A percentile compares a stretch with the other conserved stretches of the same genome.
Conservation (phyloP, 2,329 filamentous ascomycete species). For the Pseudogymnoascus sp. region DNA sequence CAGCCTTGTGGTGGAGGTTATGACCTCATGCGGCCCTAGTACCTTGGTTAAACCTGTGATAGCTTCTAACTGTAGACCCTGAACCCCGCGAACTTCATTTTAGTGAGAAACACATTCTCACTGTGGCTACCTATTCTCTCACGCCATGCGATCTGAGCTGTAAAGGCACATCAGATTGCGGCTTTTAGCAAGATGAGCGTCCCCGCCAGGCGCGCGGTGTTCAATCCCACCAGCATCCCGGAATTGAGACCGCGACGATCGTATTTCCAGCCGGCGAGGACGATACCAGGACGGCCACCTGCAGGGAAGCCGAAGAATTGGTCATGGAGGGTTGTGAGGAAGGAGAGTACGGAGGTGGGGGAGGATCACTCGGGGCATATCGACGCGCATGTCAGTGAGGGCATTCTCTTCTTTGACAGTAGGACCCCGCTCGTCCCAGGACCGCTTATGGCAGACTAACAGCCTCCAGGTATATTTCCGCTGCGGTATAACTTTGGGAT, state of each 20-base stretch:
- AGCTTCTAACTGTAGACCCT: neutral
- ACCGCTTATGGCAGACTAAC: neutral
- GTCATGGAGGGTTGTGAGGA: slow-evolving; percentile 24
- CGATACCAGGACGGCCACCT: slow-evolving; percentile 17
- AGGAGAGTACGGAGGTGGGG: slow-evolving; percentile 40
- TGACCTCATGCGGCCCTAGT: neutral
- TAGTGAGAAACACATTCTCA: neutral
- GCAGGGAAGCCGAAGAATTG: slow-evolving; percentile 15
- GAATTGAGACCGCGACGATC: slow-evolving; percentile 23
- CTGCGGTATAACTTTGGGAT: slow-evolving; percentile 33
- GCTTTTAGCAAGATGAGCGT: slow-evolving; percentile 14
- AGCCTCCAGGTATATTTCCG: slow-evolving; percentile 80
- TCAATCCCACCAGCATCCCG: slow-evolving; percentile 30
- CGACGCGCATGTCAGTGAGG: slow-evolving; percentile 63
- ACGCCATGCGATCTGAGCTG: neutral
- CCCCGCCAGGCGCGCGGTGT: slow-evolving; percentile 22
- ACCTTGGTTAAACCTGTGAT: neutral
- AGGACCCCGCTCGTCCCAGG: slow-evolving; percentile 25
- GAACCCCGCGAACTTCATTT: neutral
- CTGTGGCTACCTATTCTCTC: neutral
- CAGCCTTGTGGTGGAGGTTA: neutral
- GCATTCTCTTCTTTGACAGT: slow-evolving; percentile 87
- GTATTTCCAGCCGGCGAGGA: slow-evolving; percentile 17
- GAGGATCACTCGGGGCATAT: slow-evolving; percentile 75
- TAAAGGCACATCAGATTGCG: neutral